These are phyloP conservation scores for Diplodia sapinea DNA, from an alignment of 2,329 filamentous ascomycete species.

Conservation along the genomic window DNA sequence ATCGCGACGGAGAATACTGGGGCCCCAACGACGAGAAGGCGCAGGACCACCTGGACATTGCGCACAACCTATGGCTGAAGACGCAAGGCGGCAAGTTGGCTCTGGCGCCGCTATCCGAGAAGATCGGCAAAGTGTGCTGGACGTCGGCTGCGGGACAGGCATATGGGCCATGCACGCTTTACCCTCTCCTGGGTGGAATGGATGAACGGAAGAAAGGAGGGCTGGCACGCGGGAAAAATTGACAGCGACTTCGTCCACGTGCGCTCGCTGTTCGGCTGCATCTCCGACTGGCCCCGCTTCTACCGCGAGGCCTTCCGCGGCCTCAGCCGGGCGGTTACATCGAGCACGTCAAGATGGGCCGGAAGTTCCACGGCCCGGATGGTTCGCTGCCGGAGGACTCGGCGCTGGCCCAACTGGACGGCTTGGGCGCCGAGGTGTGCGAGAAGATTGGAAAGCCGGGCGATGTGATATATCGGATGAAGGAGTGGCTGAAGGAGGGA, in stretches of 20 bases:
- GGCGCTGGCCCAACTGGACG: slow-evolving; percentile 38
- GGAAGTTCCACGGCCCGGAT: slow-evolving; percentile 38
- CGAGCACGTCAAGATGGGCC: slow-evolving; percentile 40
- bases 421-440: slow-evolving; percentile 36
- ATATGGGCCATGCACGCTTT: slow-evolving; percentile 31
- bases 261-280: slow-evolving; percentile 36
- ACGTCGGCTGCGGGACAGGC: slow-evolving; percentile 32
- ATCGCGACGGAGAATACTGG: slow-evolving; percentile 31
- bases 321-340: slow-evolving; percentile 39
- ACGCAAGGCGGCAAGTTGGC: slow-evolving; percentile 45
- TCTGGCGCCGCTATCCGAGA: slow-evolving; percentile 41
- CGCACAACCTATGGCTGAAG: slow-evolving; percentile 50
- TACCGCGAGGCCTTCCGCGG: slow-evolving; percentile 37
- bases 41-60: slow-evolving; percentile 53
- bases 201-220: too few relatives aligned
- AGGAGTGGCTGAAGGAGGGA: slow-evolving; percentile 55
- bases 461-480: slow-evolving; percentile 47
- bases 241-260: slow-evolving; percentile 46
- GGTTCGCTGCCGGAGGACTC: slow-evolving; percentile 35
- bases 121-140: slow-evolving; percentile 31
- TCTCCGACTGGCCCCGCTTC: slow-evolving; percentile 37
- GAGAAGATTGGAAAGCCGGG: slow-evolving; percentile 44
- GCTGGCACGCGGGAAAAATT: background rate
- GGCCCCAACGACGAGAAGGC: slow-evolving; percentile 53
- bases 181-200: background rate